A percentile compares a stretch with the other conserved stretches of the same genome.
Evolutionary conservation across 2,329 filamentous ascomycete genomes (phyloP).

Genomic region (Cladosporium sp.): DNA sequence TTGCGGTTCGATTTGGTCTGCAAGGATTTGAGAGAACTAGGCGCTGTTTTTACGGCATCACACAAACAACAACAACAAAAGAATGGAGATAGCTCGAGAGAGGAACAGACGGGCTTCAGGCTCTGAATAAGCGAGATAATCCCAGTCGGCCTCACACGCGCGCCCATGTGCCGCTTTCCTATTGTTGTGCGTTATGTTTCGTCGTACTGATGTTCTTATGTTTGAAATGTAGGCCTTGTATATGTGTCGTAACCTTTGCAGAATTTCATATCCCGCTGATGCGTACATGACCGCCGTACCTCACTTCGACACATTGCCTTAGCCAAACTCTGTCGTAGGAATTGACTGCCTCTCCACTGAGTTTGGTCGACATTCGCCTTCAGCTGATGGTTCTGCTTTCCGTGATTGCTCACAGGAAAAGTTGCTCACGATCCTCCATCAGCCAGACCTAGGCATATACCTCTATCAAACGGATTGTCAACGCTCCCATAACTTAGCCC

Average conservation of each 20-base stretch:
- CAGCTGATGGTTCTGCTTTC: too few species aligned
- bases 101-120: slow-evolving; percentile 13
- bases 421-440: too few species aligned
- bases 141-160: slow-evolving; percentile 16
- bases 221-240: not conserved
- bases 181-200: not conserved
- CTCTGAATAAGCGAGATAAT: slow-evolving; percentile 26
- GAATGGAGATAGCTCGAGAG: slow-evolving; percentile 11
- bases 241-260: not conserved
- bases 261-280: too few species aligned
- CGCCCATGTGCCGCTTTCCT: slow-evolving; percentile 10
- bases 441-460: too few species aligned
- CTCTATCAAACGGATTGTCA: too few species aligned
- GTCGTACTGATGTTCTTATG: not conserved
- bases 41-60: not conserved
- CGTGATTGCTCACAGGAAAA: too few species aligned
- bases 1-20: slow-evolving; percentile 7
- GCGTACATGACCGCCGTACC: too few species aligned
- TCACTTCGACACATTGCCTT: too few species aligned
- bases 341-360: too few species aligned
- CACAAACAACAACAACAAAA: slow-evolving; percentile 7
- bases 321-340: too few species aligned
- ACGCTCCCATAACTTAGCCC: too few species aligned
- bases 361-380: too few species aligned
- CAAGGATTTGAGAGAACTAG: slow-evolving; percentile 6